Base-by-base conservation (phyloP, 2,329 filamentous ascomycete genomes). In the Incumbomyces delicatus region DNA sequence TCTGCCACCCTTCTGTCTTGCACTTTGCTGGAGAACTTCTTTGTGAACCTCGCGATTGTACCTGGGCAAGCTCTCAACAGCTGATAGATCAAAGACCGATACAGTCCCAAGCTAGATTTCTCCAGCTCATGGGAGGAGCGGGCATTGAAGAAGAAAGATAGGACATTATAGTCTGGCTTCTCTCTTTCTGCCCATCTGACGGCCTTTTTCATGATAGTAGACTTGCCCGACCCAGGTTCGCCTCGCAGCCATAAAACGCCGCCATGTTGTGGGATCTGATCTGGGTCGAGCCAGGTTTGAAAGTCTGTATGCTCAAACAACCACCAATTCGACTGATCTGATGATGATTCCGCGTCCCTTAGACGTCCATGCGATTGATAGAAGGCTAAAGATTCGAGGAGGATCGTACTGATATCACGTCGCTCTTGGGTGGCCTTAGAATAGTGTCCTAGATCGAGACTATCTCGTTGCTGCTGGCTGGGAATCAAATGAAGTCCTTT, bases 121-220 rank as follows among this genome's bases (percentile, higher is more conserved):
- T 78, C 71, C 7, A 73, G 54, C 3, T 58, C 33, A 0, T 61
- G 58, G 17, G 71, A 2, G 3, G 38, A 72, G 45, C 68, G 58
- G 0, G 70, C 70, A 46, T 74, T 69, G 61, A 75, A 75, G 60
- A 74, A 75, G 54, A 73, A 75, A 0, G 64, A 67, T 1, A 72
- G 47, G 0, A 68, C 51, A 0, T 60, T 35, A 1, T 50, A 48
- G 20, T 16, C 29, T 4, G 39, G 10, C 41, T 17, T 18, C 41
- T 18, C 10, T 17, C 17, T 33, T n/a, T 45, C 38, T 17, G 49
- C 43, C 8, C 47, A 14, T n/a, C 37, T 34, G 16, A 52, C 37
- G 4, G 49, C 40, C 44, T 50, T 58, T 44, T 63, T 66, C 55
- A 63, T 61, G 54, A 67, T 56, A 49, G 66, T 58, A 1, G 60